A percentile compares a stretch with the other conserved stretches of the same genome.
These are phyloP conservation scores for Solanum pennellii DNA, from an alignment of 257 asterid species.

Conservation along the genomic window DNA sequence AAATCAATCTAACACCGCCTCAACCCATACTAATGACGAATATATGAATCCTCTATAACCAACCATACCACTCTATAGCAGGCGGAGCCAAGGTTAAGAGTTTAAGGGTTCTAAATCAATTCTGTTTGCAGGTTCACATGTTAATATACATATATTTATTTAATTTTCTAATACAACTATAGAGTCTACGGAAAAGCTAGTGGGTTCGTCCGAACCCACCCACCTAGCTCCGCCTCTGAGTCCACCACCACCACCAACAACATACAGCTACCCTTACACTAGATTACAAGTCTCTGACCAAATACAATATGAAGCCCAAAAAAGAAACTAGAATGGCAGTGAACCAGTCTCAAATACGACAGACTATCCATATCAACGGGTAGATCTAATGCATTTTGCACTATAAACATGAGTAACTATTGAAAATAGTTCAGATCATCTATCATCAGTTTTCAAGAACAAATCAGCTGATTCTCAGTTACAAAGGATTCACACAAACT, in stretches of 20 bases:
- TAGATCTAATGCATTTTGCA: background rate
- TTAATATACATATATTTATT: too few relatives aligned
- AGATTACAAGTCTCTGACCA: background rate
- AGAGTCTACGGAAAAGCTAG: too few relatives aligned
- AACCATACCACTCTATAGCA: background rate
- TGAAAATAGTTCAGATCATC: background rate
- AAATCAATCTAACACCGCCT: background rate
- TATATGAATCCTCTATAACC: background rate
- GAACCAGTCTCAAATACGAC: background rate
- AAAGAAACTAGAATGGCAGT: background rate
- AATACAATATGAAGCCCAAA: background rate
- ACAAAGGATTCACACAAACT: background rate
- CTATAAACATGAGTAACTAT: background rate
- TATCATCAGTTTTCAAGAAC: background rate
- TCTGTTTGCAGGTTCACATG: too few relatives aligned
- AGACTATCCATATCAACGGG: background rate
- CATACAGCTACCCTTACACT: background rate
- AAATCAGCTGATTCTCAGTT: background rate
- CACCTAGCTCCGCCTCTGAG: too few relatives aligned
- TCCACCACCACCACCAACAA: background rate
- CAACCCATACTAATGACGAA: background rate
- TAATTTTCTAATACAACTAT: too few relatives aligned
- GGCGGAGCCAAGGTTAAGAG: too few relatives aligned
- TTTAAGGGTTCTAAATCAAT: too few relatives aligned
- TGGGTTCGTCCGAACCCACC: too few relatives aligned